phyloP scores from a whole-genome alignment of 2,329 filamentous ascomycete genomes.

The Byssoonygena ceratinophila region DNA sequence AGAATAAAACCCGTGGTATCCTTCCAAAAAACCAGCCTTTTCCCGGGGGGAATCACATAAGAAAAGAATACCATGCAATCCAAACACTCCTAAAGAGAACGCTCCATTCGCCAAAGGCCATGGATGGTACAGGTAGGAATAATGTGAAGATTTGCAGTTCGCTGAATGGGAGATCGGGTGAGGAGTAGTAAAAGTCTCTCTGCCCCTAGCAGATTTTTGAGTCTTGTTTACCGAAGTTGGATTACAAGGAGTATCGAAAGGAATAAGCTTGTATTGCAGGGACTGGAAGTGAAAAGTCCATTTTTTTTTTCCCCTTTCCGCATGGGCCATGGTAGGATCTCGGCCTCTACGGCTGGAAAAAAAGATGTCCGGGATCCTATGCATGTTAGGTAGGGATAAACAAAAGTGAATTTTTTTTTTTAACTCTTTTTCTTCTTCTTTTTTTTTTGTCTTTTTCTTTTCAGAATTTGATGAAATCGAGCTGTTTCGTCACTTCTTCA shows the following conservation, averaged over 20 bases:
- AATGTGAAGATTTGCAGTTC: too few relatives aligned
- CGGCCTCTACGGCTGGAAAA: too few relatives aligned
- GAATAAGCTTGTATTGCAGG: neutral
- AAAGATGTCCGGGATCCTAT: neutral
- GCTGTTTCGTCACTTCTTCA: constrained; percentile 43
- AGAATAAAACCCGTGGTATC: neutral
- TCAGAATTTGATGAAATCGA: constrained; percentile 44
- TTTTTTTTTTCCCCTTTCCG: too few relatives aligned
- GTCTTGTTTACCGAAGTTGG: too few relatives aligned
- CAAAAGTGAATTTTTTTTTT: too few relatives aligned
- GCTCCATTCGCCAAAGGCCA: neutral
- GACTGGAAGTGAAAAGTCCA: neutral
- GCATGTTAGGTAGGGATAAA: neutral
- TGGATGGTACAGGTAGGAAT: too few relatives aligned
- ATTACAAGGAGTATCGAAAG: neutral
- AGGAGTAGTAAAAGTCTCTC: too few relatives aligned
- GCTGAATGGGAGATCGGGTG: too few relatives aligned
- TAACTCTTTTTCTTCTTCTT: too few relatives aligned
- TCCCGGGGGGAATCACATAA: neutral
- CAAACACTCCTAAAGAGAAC: neutral
- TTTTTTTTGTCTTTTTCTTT: too few relatives aligned
- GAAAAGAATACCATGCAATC: neutral
- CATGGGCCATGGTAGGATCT: too few relatives aligned
- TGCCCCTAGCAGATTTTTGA: too few relatives aligned
- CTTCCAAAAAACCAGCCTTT: neutral